A percentile compares a stretch with the other conserved stretches of the same genome.
Evolutionary conservation across 1,284 basidiomycete genomes (phyloP).

Genomic region (Cryptococcus sp.): DNA sequence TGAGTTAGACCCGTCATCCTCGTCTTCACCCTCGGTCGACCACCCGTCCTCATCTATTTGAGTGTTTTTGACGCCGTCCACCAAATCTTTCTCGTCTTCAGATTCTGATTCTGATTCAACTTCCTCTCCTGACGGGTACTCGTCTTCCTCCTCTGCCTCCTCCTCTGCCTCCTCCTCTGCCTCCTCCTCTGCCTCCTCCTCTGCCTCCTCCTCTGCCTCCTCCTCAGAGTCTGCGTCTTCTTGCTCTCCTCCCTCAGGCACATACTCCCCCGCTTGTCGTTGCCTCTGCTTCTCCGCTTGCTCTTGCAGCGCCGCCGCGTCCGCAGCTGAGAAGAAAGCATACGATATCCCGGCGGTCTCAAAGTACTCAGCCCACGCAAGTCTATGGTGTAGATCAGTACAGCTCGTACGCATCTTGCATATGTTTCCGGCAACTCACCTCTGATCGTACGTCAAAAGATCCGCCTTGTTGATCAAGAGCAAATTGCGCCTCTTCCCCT

Average conservation of each 20-base stretch:
- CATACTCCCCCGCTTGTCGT: slow-evolving; percentile 48
- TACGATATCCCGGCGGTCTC: slow-evolving; percentile 77
- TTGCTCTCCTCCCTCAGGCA: slow-evolving; percentile 30
- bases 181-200: slow-evolving; percentile 21
- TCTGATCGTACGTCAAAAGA: slow-evolving; percentile 81
- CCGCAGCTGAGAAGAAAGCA: slow-evolving; percentile 94
- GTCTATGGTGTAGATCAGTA: slow-evolving; percentile 50
- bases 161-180: slow-evolving; percentile 22
- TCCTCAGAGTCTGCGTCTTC: slow-evolving; percentile 35
- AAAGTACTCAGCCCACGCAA: slow-evolving; percentile 91
- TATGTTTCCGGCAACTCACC: slow-evolving; percentile 56
- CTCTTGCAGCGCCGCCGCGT: slow-evolving; percentile 81
- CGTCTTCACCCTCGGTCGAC: slow-evolving; percentile 52
- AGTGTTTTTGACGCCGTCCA: slow-evolving; percentile 28
- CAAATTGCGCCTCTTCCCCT: slow-evolving; percentile 69
- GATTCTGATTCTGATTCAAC: slow-evolving; percentile 44
- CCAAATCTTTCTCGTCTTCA: slow-evolving; percentile 36
- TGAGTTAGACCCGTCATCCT: slow-evolving; percentile 53
- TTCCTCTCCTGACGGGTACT: slow-evolving; percentile 29
- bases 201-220: slow-evolving; percentile 35
- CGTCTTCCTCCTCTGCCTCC: slow-evolving; percentile 16
- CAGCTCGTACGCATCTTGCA: background rate
- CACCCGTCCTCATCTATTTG: slow-evolving; percentile 58
- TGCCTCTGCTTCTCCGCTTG: slow-evolving; percentile 57
- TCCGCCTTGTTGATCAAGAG: slow-evolving; percentile 97